Percentiles rank a stretch among this genome's conserved stretches.
Conservation (phyloP, 2,329 filamentous ascomycete genomes). For the Ophiostoma tasmaniense region DNA sequence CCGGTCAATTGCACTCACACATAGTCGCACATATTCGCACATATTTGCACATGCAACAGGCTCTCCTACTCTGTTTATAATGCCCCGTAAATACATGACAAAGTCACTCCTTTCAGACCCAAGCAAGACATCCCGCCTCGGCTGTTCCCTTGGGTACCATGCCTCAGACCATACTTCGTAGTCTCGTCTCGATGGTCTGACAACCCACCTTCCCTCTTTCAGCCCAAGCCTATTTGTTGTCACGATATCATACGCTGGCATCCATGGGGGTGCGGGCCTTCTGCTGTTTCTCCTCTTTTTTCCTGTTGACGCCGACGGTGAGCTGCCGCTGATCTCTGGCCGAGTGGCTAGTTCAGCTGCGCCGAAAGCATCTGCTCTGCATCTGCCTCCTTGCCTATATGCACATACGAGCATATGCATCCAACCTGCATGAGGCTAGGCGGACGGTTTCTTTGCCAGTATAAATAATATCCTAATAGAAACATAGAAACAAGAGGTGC, state of each 20-base stretch:
- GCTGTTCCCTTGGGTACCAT: slow-evolving; percentile 2
- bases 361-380: not conserved
- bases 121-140: not conserved
- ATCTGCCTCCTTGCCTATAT: not conserved
- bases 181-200: not conserved
- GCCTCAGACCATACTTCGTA: not conserved
- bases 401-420: not conserved
- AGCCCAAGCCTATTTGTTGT: not conserved
- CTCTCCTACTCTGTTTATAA: not conserved
- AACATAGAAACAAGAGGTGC: not conserved
- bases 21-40: not conserved
- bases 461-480: not conserved
- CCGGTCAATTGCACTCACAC: no score
- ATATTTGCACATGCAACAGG: not conserved
- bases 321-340: not conserved
- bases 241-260: not conserved
- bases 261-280: not conserved
- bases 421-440: not conserved
- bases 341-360: not conserved
- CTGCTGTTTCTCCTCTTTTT: not conserved
- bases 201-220: not conserved
- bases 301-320: not conserved
- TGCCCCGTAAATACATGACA: not conserved
- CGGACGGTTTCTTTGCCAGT: not conserved
- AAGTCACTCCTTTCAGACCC: not conserved